Percentiles rank a stretch among this genome's conserved stretches.
These are phyloP conservation scores for Mimosa bimucronata DNA, from an alignment of 306 rosid species.

Conservation along the genomic window DNA sequence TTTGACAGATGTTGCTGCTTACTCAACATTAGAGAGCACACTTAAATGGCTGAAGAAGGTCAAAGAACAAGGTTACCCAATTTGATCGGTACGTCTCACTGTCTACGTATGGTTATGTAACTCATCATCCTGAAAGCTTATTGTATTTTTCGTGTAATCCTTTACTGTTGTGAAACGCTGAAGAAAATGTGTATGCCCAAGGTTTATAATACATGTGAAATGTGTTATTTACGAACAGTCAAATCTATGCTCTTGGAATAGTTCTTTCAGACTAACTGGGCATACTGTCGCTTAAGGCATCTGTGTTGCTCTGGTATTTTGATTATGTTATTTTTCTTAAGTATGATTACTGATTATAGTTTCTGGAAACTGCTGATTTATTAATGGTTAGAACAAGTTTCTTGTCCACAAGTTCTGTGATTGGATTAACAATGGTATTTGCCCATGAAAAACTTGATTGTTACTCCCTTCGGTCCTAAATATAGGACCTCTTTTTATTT, in stretches of 20 bases:
- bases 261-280: neutral
- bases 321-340: neutral
- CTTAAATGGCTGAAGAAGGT: slow-evolving; percentile 71
- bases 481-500: no score
- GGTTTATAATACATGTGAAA: neutral
- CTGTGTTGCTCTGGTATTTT: neutral
- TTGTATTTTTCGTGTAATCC: neutral
- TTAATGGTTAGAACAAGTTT: slow-evolving; percentile 1
- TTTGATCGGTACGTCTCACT: slow-evolving; percentile 48
- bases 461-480: no score
- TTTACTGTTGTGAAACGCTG: neutral
- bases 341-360: neutral
- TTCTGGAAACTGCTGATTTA: neutral
- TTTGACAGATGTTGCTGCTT: slow-evolving; percentile 73
- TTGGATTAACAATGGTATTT: neutral
- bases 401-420: neutral
- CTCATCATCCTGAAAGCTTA: slow-evolving; percentile 14
- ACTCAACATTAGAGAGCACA: slow-evolving; percentile 72
- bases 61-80: slow-evolving; percentile 55
- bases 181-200: neutral
- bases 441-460: neutral
- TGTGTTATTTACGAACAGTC: slow-evolving; percentile 24
- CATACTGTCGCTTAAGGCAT: neutral
- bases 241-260: neutral
- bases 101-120: neutral